Percentiles rank a stretch among this genome's conserved stretches.
Evolutionary conservation across 2,329 filamentous ascomycete species (phyloP).

Genomic region (Polytolypa hystricis): DNA sequence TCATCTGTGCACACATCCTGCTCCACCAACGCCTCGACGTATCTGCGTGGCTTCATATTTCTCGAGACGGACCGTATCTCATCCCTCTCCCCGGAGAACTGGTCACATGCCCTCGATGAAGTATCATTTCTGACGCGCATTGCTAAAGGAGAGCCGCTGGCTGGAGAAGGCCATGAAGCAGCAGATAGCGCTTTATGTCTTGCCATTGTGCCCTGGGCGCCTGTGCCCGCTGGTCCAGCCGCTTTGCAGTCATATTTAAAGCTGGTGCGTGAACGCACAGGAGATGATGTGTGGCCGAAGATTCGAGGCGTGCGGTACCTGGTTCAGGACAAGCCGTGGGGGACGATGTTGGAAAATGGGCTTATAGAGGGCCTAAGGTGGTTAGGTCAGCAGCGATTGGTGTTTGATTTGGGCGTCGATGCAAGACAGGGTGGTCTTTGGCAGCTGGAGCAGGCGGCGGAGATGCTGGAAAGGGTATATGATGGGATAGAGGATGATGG

Average conservation of each 20-base stretch:
- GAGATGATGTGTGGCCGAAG: conserved; percentile 53
- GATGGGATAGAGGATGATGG: conserved; percentile 40
- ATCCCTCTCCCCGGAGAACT: conserved; percentile 44
- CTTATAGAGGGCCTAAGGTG: conserved; percentile 58
- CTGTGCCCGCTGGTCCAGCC: conserved; percentile 53
- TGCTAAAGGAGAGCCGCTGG: conserved; percentile 46
- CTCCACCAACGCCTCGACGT: conserved; percentile 19
- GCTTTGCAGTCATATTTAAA: conserved; percentile 56
- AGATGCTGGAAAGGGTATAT: conserved; percentile 59
- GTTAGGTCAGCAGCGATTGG: conserved; percentile 51
- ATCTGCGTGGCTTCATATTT: conserved; percentile 63
- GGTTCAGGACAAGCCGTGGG: conserved; percentile 62
- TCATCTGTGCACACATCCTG: conserved; percentile 22
- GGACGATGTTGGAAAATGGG: conserved; percentile 50
- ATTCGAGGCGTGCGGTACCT: conserved; percentile 75
- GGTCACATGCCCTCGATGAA: conserved; percentile 59
- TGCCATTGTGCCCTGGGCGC: conserved; percentile 77
- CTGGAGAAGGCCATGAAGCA: conserved; percentile 47
- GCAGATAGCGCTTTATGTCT: conserved; percentile 47
- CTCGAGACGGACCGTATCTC: conserved; percentile 70
- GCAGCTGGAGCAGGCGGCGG: conserved; percentile 60
- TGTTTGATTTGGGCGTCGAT: conserved; percentile 80
- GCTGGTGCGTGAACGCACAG: conserved; percentile 43
- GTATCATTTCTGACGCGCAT: conserved; percentile 58
- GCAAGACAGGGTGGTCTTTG: conserved; percentile 62